phyloP scores from a whole-genome alignment of 768 basidiomycete species.

The Rhodotorula toruloides region DNA sequence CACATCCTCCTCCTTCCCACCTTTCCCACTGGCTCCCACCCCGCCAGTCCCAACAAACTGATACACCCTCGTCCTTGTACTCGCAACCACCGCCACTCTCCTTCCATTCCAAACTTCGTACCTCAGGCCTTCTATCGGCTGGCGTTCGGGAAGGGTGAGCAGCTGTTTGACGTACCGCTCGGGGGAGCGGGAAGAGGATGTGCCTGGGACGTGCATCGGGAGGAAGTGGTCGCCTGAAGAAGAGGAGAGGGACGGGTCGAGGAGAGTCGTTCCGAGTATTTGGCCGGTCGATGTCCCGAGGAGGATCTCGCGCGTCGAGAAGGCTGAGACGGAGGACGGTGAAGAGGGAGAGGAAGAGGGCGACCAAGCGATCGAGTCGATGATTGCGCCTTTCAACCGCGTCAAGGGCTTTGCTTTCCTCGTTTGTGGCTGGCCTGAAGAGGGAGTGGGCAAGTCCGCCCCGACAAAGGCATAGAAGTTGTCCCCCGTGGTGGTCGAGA shows the following conservation, averaged over 20 bases:
- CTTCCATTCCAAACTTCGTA: slow-evolving; percentile 59
- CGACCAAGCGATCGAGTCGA: slow-evolving; percentile 87
- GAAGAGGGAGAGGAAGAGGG: slow-evolving; percentile 57
- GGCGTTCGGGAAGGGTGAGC: slow-evolving; percentile 58
- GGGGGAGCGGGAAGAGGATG: slow-evolving; percentile 39
- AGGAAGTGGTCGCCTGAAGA: slow-evolving; percentile 52
- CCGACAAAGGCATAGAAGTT: slow-evolving; percentile 79
- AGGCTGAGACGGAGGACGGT: slow-evolving; percentile 56
- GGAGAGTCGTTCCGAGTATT: slow-evolving; percentile 72
- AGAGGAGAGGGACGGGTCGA: slow-evolving; percentile 71
- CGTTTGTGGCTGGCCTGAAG: slow-evolving; percentile 52
- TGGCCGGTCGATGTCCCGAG: slow-evolving; percentile 79
- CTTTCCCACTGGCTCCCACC: slow-evolving; percentile 44
- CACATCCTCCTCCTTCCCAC: slow-evolving; percentile 67
- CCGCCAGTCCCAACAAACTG: slow-evolving; percentile 64
- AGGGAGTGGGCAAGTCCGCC: slow-evolving; percentile 32
- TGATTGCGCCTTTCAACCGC: slow-evolving; percentile 67
- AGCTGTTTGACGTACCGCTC: slow-evolving; percentile 48
- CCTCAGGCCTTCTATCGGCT: slow-evolving; percentile 75
- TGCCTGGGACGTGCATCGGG: slow-evolving; percentile 40
- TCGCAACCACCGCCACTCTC: slow-evolving; percentile 62
- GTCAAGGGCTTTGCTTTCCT: slow-evolving; percentile 77
- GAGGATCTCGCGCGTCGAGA: slow-evolving; percentile 75
- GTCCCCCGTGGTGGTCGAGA: slow-evolving; percentile 81
- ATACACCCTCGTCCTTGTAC: slow-evolving; percentile 82